Base-by-base conservation (phyloP, 1,284 basidiomycete species). In the Chiua sp. region DNA sequence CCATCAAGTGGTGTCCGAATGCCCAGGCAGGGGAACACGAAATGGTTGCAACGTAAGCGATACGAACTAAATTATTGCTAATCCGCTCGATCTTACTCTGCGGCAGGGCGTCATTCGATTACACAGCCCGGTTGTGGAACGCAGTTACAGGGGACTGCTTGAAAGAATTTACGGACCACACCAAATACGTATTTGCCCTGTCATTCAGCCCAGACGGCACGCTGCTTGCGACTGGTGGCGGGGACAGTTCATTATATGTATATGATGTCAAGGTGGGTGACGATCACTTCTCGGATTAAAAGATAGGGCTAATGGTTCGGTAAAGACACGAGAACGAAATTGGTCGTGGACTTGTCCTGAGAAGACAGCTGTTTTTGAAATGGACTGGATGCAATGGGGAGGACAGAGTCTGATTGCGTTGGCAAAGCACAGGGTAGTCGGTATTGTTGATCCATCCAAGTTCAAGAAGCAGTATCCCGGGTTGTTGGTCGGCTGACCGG, bases 121-220 rank as follows among this genome's bases (percentile, higher is more conserved):
- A 79, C 18, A 90, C 90, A 4, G 83, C 88, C 4, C 83, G 90
- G 48, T 66, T 94, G 47, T 94, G 92, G 92, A 87, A 94, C 72
- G 85, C 86, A 13, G 81, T 82, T 42, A 88, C 87, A 2, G 93
- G 92, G 39, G 80, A 84, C 47, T 94, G 92, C 70, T 71, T 92
- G 33, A 80, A 84, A 62, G 78, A 85, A 18, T 90, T 94, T 67
- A 70, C 71, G 8, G 88, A 92, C 66, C 88, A 91, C 72, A 84
- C 76, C 65, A 79, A 80, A 32, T 81, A 88, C n/a, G 81, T 92
- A 18, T 92, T 87, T 68, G 81, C 88, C 4, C 65, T 92, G 22
- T 76, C 82, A 12, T 90, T 91, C 69, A 88, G 87, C 68, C 88
- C 89, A 0, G 82, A 87, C 55, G 87, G 87, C 1, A 77, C 56